Evolutionary conservation across 805 yeast species (phyloP), one percentile per base, ranked within the genome.

Genomic region (Ogataea sp.): DNA sequence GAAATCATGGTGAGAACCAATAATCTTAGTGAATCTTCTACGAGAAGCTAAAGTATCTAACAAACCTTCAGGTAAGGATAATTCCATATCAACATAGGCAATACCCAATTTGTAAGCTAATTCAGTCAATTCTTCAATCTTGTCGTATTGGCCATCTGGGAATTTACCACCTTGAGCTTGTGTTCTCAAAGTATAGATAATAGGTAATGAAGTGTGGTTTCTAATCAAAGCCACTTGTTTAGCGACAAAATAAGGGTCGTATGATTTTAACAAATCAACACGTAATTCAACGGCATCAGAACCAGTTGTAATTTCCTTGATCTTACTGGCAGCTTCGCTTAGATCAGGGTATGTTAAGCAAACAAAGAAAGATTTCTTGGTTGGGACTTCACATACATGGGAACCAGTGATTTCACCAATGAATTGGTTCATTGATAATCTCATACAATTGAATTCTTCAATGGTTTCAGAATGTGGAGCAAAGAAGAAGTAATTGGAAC

Each of bases 1-100:
- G 41, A 79, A 73, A 55, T 86, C 94, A 53, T 85, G 94, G 50
- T 82, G 83, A 1, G 96, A 83, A 13, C 87, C 93, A 57, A 90
- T 83, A 27, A 90, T 65, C 52, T 75, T 75, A 14, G 95, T 80
- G 56, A 66, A 71, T 3, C 76, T 73, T 52, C 75, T 78, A 33
- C 61, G 63, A 18, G 69, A 64, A 33, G 76, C 62, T 14, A 86
- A 59, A 16, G 69, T 62, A 38, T 71, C 72, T 42, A 75, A 64
- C 16, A 83, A 55, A 5, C 64, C 68, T 32, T 65, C 70, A 7
- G 94, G 83, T 51, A 76, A 70, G 6, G 84, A 70, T 42, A 89
- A 68, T 58, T 88, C 94, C 39, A 90, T 61, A 50, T 89, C 96
- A 49, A 89, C 72, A 53, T 67, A 88, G 44, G 81, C 90, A 43